phyloP scores from a whole-genome alignment of 805 yeast genomes.

The Metschnikowia lochheadii region DNA sequence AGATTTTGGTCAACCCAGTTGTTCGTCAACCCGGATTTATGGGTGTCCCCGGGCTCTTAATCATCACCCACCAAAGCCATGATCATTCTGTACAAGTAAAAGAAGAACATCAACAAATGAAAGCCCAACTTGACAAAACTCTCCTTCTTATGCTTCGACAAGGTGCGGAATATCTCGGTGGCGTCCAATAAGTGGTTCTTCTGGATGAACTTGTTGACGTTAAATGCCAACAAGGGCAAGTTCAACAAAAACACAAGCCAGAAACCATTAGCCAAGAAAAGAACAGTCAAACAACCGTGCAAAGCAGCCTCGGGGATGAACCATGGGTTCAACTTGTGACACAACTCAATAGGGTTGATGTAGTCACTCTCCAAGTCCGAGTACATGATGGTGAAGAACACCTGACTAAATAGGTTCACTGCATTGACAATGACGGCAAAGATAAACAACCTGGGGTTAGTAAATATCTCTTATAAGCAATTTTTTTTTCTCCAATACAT shows the following conservation, averaged over 20 bases:
- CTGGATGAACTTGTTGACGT: slow-evolving; percentile 70
- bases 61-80: slow-evolving; percentile 80
- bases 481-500: slow-evolving; percentile 9
- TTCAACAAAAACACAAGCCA: slow-evolving; percentile 87
- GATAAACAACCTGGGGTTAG: slow-evolving; percentile 51
- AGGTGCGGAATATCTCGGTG: slow-evolving; percentile 93
- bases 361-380: slow-evolving; percentile 94
- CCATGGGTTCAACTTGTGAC: slow-evolving; percentile 86
- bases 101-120: slow-evolving; percentile 89
- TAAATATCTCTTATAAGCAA: neutral
- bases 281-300: slow-evolving; percentile 65
- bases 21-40: too few species aligned
- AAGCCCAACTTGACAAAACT: slow-evolving; percentile 86
- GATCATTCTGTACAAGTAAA: slow-evolving; percentile 93
- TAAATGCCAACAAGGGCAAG: slow-evolving; percentile 79
- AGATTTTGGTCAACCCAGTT: too few species aligned
- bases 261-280: slow-evolving; percentile 81
- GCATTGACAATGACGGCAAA: slow-evolving; percentile 82
- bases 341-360: slow-evolving; percentile 94
- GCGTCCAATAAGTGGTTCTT: slow-evolving; percentile 90
- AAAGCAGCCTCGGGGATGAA: slow-evolving; percentile 86
- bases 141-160: slow-evolving; percentile 89
- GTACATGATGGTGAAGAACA: slow-evolving; percentile 91
- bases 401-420: slow-evolving; percentile 84
- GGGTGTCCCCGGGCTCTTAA: neutral